Base-by-base conservation (phyloP, 140 eudicot genomes). In the Bidens hawaiensis region DNA sequence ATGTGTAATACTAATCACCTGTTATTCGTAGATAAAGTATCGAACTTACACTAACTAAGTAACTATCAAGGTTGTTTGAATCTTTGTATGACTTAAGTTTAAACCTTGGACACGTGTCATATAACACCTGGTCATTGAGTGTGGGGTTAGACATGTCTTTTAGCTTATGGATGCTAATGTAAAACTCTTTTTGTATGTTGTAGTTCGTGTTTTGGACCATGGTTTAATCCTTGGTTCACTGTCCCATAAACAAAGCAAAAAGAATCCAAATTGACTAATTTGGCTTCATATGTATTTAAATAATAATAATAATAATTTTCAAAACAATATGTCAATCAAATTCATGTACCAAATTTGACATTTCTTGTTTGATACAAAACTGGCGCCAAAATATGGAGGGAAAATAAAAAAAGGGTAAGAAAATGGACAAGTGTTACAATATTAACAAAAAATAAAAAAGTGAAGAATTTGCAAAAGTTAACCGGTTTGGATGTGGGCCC, bases 331-430 rank as follows among this genome's bases (percentile, higher is more conserved):
- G n/a, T 38, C 4, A 3, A 12, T 38, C 45, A 2, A 38, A 38
- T 0, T 38, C 13, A 38, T 38, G 45, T 11, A 11, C 11, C 45
- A 38, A 41, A 11, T 49, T 22, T 68, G n/a, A 18, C 16, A 22
- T 58, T 59, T 21, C 26, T 17, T n/a, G 25, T 53, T 55, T 33
- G 41, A 62, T 27, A 14, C 31, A 53, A 22, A 63, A 12, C 45
- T 72, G 78, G 78, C 78, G 67, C 72, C 78, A 73, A 73, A 73
- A 73, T 10, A 62, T 53, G 36, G 69, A 57, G 74, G 74, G 75
- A 50, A 40, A 54, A 36, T 11, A 23, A 22, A 30, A 53, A 19
- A 11, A n/a, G n/a, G 22, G 15, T 19, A 12, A n/a, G 50, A 61
- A 52, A 72, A 45, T 46, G 34, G 56, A 65, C 47, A 47, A 74